Conservation (phyloP, 148 eudicot species). For the Rhododendron molle region DNA sequence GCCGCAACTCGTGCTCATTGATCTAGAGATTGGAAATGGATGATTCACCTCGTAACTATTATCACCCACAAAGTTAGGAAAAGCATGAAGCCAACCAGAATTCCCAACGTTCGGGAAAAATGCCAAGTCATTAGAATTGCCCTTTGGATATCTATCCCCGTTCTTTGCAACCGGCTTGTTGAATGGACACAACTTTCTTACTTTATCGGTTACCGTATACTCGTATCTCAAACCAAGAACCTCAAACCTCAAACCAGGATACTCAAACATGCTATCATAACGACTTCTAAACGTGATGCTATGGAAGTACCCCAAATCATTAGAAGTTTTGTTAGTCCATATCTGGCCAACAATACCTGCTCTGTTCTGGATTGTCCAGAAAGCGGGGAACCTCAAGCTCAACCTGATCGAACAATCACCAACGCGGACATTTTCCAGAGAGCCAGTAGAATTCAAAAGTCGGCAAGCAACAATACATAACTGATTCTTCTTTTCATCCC, state of each 20-base stretch:
- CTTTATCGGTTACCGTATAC: conserved; percentile 13
- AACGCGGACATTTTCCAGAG: conserved; percentile 1
- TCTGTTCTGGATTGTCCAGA: conserved; percentile 11
- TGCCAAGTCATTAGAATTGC: neutral
- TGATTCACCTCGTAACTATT: no score
- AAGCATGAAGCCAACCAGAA: no score
- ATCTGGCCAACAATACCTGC: conserved; percentile 5
- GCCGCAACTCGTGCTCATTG: neutral
- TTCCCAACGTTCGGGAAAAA: no score
- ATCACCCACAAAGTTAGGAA: neutral
- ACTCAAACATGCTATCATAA: neutral
- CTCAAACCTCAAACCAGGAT: no score
- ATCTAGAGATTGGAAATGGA: no score
- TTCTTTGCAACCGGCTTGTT: neutral
- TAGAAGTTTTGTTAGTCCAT: conserved; percentile 13
- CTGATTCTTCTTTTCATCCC: conserved; percentile 15
- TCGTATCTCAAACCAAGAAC: conserved; percentile 7
- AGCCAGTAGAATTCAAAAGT: neutral
- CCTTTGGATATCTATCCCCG: conserved; percentile 6
- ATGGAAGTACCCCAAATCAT: conserved; percentile 9
- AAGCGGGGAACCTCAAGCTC: conserved; percentile 21
- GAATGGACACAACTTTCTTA: conserved; percentile 1
- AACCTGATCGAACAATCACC: conserved; percentile 23
- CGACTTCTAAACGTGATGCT: conserved; percentile 3
- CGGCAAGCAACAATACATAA: conserved; percentile 14